Base-by-base conservation (phyloP, 257 asterid species). In the Solanum habrochaites region DNA sequence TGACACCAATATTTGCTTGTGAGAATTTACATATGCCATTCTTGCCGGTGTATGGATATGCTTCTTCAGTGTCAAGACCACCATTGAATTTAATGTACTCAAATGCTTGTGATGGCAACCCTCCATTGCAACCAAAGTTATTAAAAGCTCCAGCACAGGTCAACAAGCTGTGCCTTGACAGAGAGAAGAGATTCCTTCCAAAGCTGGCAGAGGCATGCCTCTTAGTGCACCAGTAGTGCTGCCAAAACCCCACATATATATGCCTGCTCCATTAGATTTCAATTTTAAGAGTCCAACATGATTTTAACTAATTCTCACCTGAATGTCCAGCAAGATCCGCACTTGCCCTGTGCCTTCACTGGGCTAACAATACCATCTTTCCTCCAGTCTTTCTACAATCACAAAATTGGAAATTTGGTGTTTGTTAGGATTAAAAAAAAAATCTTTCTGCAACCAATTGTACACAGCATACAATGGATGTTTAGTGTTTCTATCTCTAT, bases 311-410 rank as follows among this genome's bases (percentile, higher is more conserved):
- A 73, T 42, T 85, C 87, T 88, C 56, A 94, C 99, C 99, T 97
- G 93, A 96, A 97, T 89, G 99, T 95, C 99, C 99, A 97, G 92
- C 99, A 96, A 90, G 99, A 97, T 90, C 99, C 99, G 86, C 99
- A 97, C 40, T 83, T 80, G 77, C 99, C 99, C 90, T 97, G 99
- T 70, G 88, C 52, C 90, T 97, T 97, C 70, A 97, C 93, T 7
- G 98, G 99, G 92, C 95, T 95, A 21, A 97, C 99, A 82, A 96
- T 96, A 86, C 98, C 98, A 91, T 88, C 71, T 90, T 90, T 86
- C 92, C 98, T 95, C 99, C 99, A 97, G 89, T 97, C 98, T 90
- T 92, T 94, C 99, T 97, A 21, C 8, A 81, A 20, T 81, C 40
- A 81, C 31, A 52, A 81, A 81, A 49, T 49, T 49, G 92, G 90